These are phyloP conservation scores for Vaccinium vitisidaea DNA, from an alignment of 148 eudicot species.

Conservation along the genomic window DNA sequence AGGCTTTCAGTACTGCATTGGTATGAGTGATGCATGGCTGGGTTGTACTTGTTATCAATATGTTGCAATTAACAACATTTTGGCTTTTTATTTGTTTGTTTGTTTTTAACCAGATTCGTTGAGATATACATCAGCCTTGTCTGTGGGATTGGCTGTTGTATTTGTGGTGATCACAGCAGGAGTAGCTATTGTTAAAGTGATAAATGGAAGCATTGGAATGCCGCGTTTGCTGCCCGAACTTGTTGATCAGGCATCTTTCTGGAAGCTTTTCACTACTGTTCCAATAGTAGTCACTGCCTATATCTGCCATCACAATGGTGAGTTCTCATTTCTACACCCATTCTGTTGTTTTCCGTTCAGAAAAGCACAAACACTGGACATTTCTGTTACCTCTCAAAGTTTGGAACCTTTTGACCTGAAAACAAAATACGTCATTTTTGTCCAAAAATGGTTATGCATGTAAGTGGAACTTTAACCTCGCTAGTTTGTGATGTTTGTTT, in stretches of 20 bases:
- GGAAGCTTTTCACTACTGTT: conserved; percentile 79
- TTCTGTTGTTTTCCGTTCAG: background rate
- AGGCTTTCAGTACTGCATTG: background rate
- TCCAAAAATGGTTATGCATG: background rate
- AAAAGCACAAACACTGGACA: background rate
- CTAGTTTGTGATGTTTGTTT: background rate
- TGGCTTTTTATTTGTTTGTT: background rate
- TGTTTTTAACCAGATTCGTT: conserved; percentile 56
- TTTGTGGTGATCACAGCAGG: conserved; percentile 81
- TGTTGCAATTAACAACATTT: background rate
- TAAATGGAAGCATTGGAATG: conserved; percentile 59
- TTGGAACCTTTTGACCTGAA: background rate
- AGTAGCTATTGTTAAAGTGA: conserved; percentile 51
- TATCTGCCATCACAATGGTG: conserved; percentile 84
- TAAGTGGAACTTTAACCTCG: background rate
- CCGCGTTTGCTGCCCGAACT: conserved; percentile 71
- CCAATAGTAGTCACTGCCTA: conserved; percentile 87
- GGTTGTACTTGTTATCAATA: background rate
- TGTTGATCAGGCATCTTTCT: conserved; percentile 69
- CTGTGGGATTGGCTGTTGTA: conserved; percentile 78
- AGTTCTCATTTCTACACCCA: conserved; percentile 15
- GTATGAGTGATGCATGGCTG: background rate
- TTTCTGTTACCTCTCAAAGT: background rate
- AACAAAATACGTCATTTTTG: background rate
- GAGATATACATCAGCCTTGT: conserved; percentile 82